These are phyloP conservation scores for Talaromyces pinophilus DNA, from an alignment of 2,329 filamentous ascomycete genomes.

Conservation along the genomic window DNA sequence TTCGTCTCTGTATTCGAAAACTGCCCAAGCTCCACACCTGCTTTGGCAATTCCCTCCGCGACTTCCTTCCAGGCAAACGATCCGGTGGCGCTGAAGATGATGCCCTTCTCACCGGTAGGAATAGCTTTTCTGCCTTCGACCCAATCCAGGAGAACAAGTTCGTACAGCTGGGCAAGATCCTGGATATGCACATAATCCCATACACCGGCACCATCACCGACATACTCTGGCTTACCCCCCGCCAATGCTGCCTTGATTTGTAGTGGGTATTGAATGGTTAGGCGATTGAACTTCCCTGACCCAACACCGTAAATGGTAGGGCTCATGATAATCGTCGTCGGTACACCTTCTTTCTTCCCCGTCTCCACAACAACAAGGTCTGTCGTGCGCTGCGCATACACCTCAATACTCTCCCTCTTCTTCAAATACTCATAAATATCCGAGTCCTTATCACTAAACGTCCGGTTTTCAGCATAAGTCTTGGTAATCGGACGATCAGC, in stretches of 20 bases:
- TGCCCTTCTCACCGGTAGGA: neutral
- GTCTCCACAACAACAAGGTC: constrained; percentile 48
- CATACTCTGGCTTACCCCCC: neutral
- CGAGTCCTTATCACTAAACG: constrained; percentile 47
- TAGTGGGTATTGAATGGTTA: constrained; percentile 4
- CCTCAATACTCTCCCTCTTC: constrained; percentile 38
- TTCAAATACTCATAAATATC: constrained; percentile 49
- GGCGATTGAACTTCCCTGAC: neutral
- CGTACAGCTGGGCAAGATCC: neutral
- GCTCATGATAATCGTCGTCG: constrained; percentile 50
- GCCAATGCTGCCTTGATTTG: neutral
- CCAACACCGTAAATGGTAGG: constrained; percentile 51
- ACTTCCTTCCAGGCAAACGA: constrained; percentile 12
- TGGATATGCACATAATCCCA: constrained; percentile 2
- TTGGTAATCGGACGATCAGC: constrained; percentile 45
- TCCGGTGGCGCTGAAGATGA: constrained; percentile 11
- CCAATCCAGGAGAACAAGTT: constrained; percentile 7
- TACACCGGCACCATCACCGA: constrained; percentile 1
- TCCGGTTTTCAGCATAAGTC: constrained; percentile 32
- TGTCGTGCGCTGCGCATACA: constrained; percentile 49
- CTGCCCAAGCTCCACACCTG: constrained; percentile 4
- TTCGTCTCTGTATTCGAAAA: neutral
- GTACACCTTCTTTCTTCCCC: constrained; percentile 44
- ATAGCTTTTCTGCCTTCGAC: constrained; percentile 5
- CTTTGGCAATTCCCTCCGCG: constrained; percentile 10